Evolutionary conservation across 192 early-diverging fungal genomes (phyloP), one percentile per base, ranked within the genome.

Genomic region (Dispira parvispora): DNA sequence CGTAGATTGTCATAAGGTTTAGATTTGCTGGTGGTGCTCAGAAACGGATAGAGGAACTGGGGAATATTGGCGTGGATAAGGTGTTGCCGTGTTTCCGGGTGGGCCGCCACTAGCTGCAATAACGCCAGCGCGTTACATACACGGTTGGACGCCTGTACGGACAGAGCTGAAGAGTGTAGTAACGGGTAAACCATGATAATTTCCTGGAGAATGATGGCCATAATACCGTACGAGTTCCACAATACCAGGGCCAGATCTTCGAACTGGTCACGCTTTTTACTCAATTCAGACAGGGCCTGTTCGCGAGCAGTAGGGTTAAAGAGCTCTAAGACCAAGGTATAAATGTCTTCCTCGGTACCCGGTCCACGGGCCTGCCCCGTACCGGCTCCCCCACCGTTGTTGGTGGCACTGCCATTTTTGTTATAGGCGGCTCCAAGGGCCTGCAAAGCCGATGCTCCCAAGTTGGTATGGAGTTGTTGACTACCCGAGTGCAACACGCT

Each of bases 141-240:
- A 53, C 95, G 84, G 69, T 98, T 98, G 11, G 89, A 93, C 26
- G 88, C 84, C 43, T 87, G 85, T 60, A 84, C 87, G 16, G 89
- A 88, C 61, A 98, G 76, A 20, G 87, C 83, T 27, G 91, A 87
- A 27, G 93, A 90, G 26, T 85, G 80, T 38, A 98, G 77, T 66
- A 87, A 68, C 38, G 95, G 93, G 73, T 98, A 98, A 4, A 93
- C 91, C n/a, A 85, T 80, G 16, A 95, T 85, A 47, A 98, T 96
- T 72, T 98, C 95, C 69, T 96, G 95, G 27, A 95, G 77, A 16
- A 98, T 78, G 25, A 90, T 91, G 18, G 92, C 80, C 87, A 94
- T 96, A 26, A 96, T 90, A 42, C 92, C 94, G 75, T 88, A 96
- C 12, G 92, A 86, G 69, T 98, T 91, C 95, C 95, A 98, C 65